Base-by-base conservation (phyloP, 371 early-diverging fungal genomes). In the Syncephalis plumigaleata region DNA sequence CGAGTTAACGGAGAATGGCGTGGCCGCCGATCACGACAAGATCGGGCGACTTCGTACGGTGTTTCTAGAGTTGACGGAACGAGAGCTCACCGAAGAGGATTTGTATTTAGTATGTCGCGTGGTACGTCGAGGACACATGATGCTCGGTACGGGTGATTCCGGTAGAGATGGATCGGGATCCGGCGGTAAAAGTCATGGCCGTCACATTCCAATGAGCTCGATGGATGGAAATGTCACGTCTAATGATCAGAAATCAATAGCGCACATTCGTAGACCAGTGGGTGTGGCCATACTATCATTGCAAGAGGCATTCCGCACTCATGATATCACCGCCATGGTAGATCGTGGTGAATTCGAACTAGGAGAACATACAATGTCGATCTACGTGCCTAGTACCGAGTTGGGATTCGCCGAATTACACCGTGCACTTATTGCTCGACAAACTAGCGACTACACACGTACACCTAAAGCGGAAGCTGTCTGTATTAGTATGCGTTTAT, bases 251-350 rank as follows among this genome's bases (percentile, higher is more conserved):
- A 25, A 25, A 45, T 18, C 43, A 31, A 16, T 50, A 44, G 45
- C 45, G 40, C 39, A 52, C 21, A 48, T 58, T 38, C 57, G 75
- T 37, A 50, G 82, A 39, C 83, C 83, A 2, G 74, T 75, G 68
- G 80, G 81, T 0, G 77, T 73, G 56, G 76, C 76, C 2, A 71
- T 77, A 0, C 50, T 77, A 3, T 66, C 73, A 36, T 37, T 82
- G 15, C 67, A 59, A 25, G 54, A 59, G 2, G 45, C 71, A 18
- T 44, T 71, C 20, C 55, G 48, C 46, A 54, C 53, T 36, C 49
- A 59, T 36, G 51, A 39, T 31, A 50, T 46, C 11, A 9, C 57
- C 7, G 31, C 31, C 4, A 31, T 31, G 31, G 31, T 11, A 7
- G 31, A 31, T 31, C 31, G 31, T 31, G 31, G 31, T 31, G 31